Base-by-base conservation (phyloP, 371 early-diverging fungal genomes). In the Actinomortierella ambigua region DNA sequence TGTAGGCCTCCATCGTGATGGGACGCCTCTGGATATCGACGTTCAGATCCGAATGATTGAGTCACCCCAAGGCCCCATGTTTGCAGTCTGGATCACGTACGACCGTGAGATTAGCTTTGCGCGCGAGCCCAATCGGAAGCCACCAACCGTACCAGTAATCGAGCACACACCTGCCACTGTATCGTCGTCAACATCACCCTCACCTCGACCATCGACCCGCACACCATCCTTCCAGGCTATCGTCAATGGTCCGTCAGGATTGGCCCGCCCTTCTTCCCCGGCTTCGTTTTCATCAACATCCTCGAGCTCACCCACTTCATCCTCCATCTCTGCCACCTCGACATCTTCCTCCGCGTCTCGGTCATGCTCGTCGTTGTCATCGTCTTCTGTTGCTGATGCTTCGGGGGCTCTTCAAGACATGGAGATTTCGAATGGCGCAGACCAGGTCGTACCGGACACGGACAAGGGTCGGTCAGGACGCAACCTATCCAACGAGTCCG, bases 71-170 rank as follows among this genome's bases (percentile, higher is more conserved):
- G 88, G 84, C 20, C 70, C 68, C 26, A 54, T 89, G 43, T 86
- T 77, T 68, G 88, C 89, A 6, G 65, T 89, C 29, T 90, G 90
- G 90, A 85, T 90, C 23, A 85, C 89, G 0, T 90, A 83, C 65
- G 86, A 88, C 57, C 81, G 88, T 29, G 84, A 79, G 26, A 70
- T 79, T 17, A 81, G 82, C 14, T 85, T 85, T 59, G 71, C 79
- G n/a, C 62, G 69, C 2, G 68, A 67, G 23, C 76, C 76, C 17
- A 68, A 61, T 52, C 26, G 55, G 24, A 63, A 64, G 15, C 55
- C 61, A 13, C 23, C 50, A 17, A 11, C 65, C 0, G 48, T 42
- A 1, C 53, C 62, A 11, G 28, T 34, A 11, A 34, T 11, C 11
- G 34, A 34, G 34, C 34, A 34, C 4, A 6, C 34, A 34, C 11